Evolutionary conservation across 1,284 basidiomycete genomes (phyloP).

Genomic region (Somion occarium): DNA sequence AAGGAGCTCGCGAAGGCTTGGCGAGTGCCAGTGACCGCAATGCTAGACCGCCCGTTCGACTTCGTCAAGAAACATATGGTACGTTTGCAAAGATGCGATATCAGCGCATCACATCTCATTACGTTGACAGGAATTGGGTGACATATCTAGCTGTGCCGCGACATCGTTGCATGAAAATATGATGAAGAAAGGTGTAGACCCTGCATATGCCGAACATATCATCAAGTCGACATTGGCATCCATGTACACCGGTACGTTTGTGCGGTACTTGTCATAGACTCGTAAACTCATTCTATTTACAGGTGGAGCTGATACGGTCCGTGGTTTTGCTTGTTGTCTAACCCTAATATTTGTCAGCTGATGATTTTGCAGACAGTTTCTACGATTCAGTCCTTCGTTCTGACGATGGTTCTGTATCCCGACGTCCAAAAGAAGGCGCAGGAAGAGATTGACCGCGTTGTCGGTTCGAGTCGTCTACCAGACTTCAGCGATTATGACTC

Average conservation of each 20-base stretch:
- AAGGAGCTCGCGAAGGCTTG: background rate
- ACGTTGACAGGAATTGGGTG: background rate
- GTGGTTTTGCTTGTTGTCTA: too few relatives aligned
- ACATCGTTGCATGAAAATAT: background rate
- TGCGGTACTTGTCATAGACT: too few relatives aligned
- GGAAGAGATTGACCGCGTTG: slow-evolving; percentile 23
- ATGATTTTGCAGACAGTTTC: slow-evolving; percentile 8
- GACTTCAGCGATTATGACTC: slow-evolving; percentile 21
- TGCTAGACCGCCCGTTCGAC: background rate
- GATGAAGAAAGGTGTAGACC: background rate
- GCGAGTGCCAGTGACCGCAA: background rate
- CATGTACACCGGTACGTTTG: background rate
- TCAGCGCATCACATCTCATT: too few relatives aligned
- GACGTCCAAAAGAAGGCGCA: slow-evolving; percentile 20
- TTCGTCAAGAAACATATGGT: background rate
- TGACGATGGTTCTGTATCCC: slow-evolving; percentile 16
- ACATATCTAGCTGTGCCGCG: background rate
- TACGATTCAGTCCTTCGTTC: slow-evolving; percentile 10
- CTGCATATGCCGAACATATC: background rate
- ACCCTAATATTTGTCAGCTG: background rate
- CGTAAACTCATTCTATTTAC: too few relatives aligned
- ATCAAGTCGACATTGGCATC: background rate
- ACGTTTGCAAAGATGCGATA: too few relatives aligned
- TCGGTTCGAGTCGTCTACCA: slow-evolving; percentile 23
- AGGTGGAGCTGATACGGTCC: slow-evolving; percentile 1